Conservation (phyloP, 164 flowering plant species). For the Magnolia kwangsiensis region DNA sequence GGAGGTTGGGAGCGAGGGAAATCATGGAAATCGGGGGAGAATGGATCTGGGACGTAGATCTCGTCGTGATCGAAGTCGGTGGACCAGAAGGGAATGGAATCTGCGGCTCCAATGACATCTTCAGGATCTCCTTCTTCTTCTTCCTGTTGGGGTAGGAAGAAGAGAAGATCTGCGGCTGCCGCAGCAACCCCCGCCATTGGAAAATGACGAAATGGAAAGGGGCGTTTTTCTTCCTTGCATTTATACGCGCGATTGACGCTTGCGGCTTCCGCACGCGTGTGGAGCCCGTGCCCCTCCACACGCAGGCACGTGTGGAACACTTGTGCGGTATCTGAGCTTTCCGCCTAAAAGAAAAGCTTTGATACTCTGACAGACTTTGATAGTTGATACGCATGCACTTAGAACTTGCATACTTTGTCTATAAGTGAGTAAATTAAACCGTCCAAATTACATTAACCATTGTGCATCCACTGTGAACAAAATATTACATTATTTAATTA, state of each 20-base stretch:
- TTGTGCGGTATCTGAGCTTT: neutral
- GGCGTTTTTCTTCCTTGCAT: neutral
- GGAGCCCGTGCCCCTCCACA: neutral
- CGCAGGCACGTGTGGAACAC: neutral
- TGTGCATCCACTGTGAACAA: no score
- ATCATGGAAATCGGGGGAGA: constrained; percentile 11
- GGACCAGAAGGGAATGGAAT: constrained; percentile 10
- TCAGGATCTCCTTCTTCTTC: constrained; percentile 7
- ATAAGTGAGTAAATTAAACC: no score
- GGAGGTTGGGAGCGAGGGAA: constrained; percentile 7
- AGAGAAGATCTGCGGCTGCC: constrained; percentile 14
- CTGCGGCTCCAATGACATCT: constrained; percentile 17
- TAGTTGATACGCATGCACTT: neutral
- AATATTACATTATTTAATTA: no score
- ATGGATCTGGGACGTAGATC: constrained; percentile 9
- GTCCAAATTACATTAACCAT: no score
- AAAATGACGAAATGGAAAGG: neutral
- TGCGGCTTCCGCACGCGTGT: neutral
- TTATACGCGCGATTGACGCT: neutral
- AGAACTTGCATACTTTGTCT: no score
- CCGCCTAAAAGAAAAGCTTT: neutral
- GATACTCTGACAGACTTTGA: neutral
- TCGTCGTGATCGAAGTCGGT: constrained; percentile 13
- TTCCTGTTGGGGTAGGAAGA: constrained; percentile 17
- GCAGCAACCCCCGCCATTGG: constrained; percentile 25